These are phyloP conservation scores for Epichloe glyceriae DNA, from an alignment of 2,329 filamentous ascomycete species.

Conservation along the genomic window DNA sequence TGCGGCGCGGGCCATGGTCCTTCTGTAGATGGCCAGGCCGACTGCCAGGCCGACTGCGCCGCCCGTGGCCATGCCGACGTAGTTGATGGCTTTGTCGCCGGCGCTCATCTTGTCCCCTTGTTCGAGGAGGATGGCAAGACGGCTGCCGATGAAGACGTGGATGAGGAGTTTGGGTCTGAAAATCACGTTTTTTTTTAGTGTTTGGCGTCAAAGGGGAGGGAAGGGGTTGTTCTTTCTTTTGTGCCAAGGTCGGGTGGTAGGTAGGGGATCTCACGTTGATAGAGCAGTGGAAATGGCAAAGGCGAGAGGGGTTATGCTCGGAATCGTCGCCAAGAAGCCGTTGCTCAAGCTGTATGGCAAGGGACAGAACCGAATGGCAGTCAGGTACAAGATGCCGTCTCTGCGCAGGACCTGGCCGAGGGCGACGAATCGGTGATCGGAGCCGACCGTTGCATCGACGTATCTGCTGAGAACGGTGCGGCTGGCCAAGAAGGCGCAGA, in stretches of 20 bases:
- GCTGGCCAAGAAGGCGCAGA: slow-evolving; percentile 67
- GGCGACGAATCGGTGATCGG: slow-evolving; percentile 78
- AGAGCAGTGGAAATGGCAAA: slow-evolving; percentile 76
- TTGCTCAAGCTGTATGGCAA: slow-evolving; percentile 89
- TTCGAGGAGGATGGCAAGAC: slow-evolving; percentile 73
- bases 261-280: slow-evolving; percentile 35
- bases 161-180: slow-evolving; percentile 71
- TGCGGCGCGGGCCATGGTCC: slow-evolving; percentile 49
- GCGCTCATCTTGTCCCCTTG: slow-evolving; percentile 70
- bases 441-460: slow-evolving; percentile 67
- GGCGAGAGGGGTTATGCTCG: slow-evolving; percentile 62
- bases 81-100: slow-evolving; percentile 69
- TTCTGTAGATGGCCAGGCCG: slow-evolving; percentile 73
- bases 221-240: no score
- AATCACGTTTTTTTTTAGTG: no score
- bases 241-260: background rate
- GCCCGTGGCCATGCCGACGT: slow-evolving; percentile 64
- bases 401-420: slow-evolving; percentile 77
- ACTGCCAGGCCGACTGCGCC: slow-evolving; percentile 59
- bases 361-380: slow-evolving; percentile 86
- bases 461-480: slow-evolving; percentile 66
- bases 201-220: background rate
- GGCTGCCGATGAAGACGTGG: slow-evolving; percentile 81
- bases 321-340: slow-evolving; percentile 86
- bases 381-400: slow-evolving; percentile 77